A percentile compares a stretch with the other conserved stretches of the same genome.
These are phyloP conservation scores for Clohesyomyces aquaticus DNA, from an alignment of 495 filamentous ascomycete genomes.

Conservation along the genomic window DNA sequence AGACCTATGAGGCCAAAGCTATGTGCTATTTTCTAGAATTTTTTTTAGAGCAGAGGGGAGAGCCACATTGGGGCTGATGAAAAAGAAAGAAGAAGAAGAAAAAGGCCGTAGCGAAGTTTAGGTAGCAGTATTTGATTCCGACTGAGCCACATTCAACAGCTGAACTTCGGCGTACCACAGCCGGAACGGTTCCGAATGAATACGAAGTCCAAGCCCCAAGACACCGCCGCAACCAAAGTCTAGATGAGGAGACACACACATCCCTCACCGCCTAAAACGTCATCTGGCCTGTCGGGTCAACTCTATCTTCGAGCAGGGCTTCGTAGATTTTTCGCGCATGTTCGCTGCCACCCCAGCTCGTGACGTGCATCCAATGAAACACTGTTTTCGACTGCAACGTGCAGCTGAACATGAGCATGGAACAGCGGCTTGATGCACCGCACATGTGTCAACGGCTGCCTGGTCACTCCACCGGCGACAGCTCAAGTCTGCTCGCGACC, in stretches of 20 bases:
- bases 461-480: background rate
- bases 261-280: background rate
- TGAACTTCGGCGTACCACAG: background rate
- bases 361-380: background rate
- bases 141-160: background rate
- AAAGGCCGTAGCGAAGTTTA: background rate
- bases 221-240: background rate
- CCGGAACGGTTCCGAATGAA: background rate
- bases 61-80: background rate
- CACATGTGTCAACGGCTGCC: background rate
- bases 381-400: background rate
- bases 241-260: background rate
- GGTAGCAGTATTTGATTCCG: background rate
- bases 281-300: background rate
- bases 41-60: too few species aligned
- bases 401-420: background rate
- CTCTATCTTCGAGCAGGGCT: background rate
- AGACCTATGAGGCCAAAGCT: background rate
- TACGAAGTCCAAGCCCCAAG: background rate
- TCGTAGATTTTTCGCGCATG: background rate
- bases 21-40: background rate
- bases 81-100: background rate
- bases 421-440: background rate
- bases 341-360: background rate
- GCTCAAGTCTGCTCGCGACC: background rate